These are phyloP conservation scores for Paracoccidioides lutzii DNA, from an alignment of 2,329 filamentous ascomycete species.

Conservation along the genomic window DNA sequence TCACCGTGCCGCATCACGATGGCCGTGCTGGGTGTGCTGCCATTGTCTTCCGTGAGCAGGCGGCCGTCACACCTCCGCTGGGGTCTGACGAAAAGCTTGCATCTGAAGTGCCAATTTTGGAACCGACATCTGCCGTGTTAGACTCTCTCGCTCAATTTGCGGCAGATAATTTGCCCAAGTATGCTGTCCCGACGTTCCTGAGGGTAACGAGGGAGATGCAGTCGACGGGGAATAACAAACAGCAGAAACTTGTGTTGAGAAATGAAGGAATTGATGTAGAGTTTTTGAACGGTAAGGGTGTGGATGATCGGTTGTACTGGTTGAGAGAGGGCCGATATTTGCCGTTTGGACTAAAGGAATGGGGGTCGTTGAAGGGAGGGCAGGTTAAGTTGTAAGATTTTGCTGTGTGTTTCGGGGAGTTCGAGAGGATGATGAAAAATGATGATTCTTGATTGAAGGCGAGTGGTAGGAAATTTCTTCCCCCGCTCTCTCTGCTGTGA, in stretches of 20 bases:
- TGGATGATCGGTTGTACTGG: conserved; percentile 51
- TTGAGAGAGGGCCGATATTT: conserved; percentile 53
- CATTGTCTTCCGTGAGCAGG: conserved; percentile 42
- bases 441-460: neutral
- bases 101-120: conserved; percentile 1
- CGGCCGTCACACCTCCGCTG: conserved; percentile 18
- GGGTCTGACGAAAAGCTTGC: neutral
- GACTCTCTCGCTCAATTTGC: conserved; percentile 50
- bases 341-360: conserved; percentile 53
- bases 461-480: neutral
- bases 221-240: conserved; percentile 75
- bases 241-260: conserved; percentile 66
- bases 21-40: conserved; percentile 73
- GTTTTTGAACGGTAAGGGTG: conserved; percentile 15
- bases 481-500: neutral
- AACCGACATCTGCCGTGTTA: conserved; percentile 34
- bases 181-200: conserved; percentile 67
- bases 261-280: conserved; percentile 58
- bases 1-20: conserved; percentile 66
- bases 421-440: neutral
- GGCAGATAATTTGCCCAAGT: conserved; percentile 49
- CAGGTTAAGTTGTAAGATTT: conserved; percentile 47
- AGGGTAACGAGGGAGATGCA: conserved; percentile 51
- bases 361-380: conserved; percentile 54
- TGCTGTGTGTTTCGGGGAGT: neutral